phyloP scores from a whole-genome alignment of 1,284 basidiomycete species.

The Malassezia equina region DNA sequence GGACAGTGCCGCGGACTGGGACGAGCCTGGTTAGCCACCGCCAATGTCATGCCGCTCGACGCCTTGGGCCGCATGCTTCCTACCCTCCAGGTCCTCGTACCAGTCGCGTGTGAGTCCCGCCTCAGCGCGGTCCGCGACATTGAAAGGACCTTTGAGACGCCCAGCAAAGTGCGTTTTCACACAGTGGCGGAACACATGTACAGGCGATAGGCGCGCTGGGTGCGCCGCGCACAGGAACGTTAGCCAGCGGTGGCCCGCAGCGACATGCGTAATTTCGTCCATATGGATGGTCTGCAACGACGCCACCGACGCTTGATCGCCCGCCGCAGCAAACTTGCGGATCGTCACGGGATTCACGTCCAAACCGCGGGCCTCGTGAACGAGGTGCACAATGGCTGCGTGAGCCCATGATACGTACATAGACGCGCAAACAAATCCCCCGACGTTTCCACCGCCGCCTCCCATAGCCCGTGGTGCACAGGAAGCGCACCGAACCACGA shows the following conservation, averaged over 20 bases:
- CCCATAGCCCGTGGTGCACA: slow-evolving; percentile 58
- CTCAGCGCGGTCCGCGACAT: slow-evolving; percentile 62
- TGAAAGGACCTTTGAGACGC: slow-evolving; percentile 74
- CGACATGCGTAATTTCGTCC: slow-evolving; percentile 71
- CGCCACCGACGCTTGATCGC: slow-evolving; percentile 62
- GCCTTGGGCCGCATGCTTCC: slow-evolving; percentile 39
- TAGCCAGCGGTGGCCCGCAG: slow-evolving; percentile 73
- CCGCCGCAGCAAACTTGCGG: slow-evolving; percentile 61
- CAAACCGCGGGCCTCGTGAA: slow-evolving; percentile 75
- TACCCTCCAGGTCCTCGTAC: slow-evolving; percentile 57
- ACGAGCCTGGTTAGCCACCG: slow-evolving; percentile 16
- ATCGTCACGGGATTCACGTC: slow-evolving; percentile 72
- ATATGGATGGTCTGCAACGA: slow-evolving; percentile 46
- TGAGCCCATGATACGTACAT: slow-evolving; percentile 34
- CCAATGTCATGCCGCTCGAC: slow-evolving; percentile 27
- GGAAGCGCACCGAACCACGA: slow-evolving; percentile 61
- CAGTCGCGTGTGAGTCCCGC: slow-evolving; percentile 52
- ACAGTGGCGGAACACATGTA: slow-evolving; percentile 63
- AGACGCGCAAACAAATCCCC: slow-evolving; percentile 64
- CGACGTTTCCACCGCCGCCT: slow-evolving; percentile 65
- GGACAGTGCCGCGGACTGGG: slow-evolving; percentile 3
- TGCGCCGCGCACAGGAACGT: slow-evolving; percentile 61
- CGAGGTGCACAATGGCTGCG: slow-evolving; percentile 68
- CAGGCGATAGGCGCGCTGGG: slow-evolving; percentile 58
- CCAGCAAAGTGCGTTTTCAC: slow-evolving; percentile 67